Percentiles rank a stretch among this genome's conserved stretches.
Evolutionary conservation across 2,329 filamentous ascomycete genomes (phyloP).

Genomic region (Phyllosticta citriasiana): DNA sequence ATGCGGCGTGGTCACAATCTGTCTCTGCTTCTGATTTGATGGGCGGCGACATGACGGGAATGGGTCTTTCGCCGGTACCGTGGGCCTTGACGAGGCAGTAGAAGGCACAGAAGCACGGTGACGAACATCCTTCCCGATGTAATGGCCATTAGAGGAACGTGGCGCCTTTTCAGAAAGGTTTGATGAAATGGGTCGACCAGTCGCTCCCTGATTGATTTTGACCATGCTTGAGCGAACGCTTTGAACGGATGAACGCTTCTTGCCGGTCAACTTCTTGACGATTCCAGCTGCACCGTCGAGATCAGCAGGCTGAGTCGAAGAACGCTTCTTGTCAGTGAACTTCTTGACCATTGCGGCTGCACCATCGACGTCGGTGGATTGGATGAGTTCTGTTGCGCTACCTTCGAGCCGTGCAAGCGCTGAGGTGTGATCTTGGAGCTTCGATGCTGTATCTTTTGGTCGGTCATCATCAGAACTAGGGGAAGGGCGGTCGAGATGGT

Average conservation of each 20-base stretch:
- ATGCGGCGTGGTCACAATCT: not conserved
- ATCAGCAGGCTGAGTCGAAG: too few relatives aligned
- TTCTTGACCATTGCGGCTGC: too few relatives aligned
- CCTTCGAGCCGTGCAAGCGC: not conserved
- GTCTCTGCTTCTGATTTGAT: not conserved
- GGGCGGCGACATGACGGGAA: not conserved
- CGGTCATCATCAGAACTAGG: not conserved
- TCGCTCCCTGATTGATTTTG: not conserved
- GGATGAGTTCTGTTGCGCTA: not conserved
- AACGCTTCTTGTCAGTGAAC: too few relatives aligned
- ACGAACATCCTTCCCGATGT: not conserved
- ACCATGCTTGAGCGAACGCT: not conserved
- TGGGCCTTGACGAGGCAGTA: not conserved
- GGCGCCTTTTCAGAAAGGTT: not conserved
- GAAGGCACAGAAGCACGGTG: not conserved
- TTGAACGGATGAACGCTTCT: not conserved
- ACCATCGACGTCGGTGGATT: too few relatives aligned
- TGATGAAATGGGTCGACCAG: not conserved
- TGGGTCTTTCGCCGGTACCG: constrained; percentile 1
- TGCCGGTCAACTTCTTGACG: not conserved
- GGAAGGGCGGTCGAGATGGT: not conserved
- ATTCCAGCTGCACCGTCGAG: not conserved
- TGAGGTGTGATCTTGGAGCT: not conserved
- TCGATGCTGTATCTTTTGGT: not conserved
- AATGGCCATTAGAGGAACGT: not conserved